These are phyloP conservation scores for Parascedosporium putredinis DNA, from an alignment of 2,329 filamentous ascomycete genomes.

Conservation along the genomic window DNA sequence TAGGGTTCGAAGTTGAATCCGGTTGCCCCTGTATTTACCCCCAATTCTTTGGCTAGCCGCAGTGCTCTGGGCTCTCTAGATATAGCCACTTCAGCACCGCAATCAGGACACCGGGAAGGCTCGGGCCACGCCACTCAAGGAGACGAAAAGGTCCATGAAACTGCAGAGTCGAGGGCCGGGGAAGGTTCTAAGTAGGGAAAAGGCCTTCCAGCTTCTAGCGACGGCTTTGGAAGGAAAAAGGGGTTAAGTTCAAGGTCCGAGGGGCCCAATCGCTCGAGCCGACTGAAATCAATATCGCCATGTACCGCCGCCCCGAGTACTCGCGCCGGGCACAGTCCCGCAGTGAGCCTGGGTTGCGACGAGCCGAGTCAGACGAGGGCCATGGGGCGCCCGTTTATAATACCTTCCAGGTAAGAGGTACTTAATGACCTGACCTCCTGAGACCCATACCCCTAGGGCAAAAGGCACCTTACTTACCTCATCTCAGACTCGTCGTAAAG, in stretches of 20 bases:
- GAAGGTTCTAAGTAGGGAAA: neutral
- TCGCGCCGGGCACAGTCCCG: constrained; percentile 36
- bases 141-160: too few species aligned
- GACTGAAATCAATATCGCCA: constrained; percentile 8
- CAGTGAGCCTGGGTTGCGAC: constrained; percentile 27
- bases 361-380: constrained; percentile 3
- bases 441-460: neutral
- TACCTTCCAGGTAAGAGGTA: neutral
- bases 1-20: constrained; percentile 46
- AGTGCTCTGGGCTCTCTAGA: too few species aligned
- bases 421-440: too few species aligned
- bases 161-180: too few species aligned
- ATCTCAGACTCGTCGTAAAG: neutral
- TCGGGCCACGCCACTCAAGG: too few species aligned
- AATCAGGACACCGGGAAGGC: too few species aligned
- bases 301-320: constrained; percentile 25
- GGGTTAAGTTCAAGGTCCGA: neutral
- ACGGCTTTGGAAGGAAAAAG: neutral
- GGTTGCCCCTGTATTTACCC: constrained; percentile 44
- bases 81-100: too few species aligned
- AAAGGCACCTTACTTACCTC: neutral
- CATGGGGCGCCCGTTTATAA: neutral
- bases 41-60: constrained; percentile 19
- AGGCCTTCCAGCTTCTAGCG: neutral
- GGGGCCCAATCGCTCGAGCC: neutral